phyloP scores from a whole-genome alignment of 805 yeast species.

The Pichia insulana region DNA sequence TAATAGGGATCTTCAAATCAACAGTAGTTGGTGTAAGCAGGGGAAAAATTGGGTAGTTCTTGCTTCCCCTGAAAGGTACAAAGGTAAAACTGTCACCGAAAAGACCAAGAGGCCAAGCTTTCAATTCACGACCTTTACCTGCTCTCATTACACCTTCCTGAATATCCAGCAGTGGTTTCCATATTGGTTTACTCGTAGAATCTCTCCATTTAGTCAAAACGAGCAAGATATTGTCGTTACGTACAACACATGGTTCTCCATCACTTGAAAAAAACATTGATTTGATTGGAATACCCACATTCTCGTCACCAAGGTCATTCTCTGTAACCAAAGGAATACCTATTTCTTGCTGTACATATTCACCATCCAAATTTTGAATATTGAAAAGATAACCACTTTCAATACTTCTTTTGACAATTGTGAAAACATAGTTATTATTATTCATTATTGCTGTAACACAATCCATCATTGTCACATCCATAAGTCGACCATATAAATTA shows the following conservation, averaged over 20 bases:
- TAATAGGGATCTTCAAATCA: slow-evolving; percentile 59
- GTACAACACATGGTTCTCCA: slow-evolving; percentile 87
- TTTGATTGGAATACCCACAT: slow-evolving; percentile 28
- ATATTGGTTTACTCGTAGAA: slow-evolving; percentile 55
- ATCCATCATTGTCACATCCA: slow-evolving; percentile 56
- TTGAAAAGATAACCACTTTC: slow-evolving; percentile 17
- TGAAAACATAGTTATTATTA: slow-evolving; percentile 45
- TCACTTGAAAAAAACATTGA: slow-evolving; percentile 78
- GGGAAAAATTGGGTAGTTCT: slow-evolving; percentile 69
- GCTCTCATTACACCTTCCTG: slow-evolving; percentile 40
- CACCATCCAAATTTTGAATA: slow-evolving; percentile 31
- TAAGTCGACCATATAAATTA: slow-evolving; percentile 65
- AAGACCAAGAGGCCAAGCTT: slow-evolving; percentile 84
- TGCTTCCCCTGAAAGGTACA: slow-evolving; percentile 60
- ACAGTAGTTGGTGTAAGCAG: slow-evolving; percentile 77
- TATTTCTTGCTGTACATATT: slow-evolving; percentile 34
- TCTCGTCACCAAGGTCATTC: background rate
- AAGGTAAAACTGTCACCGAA: slow-evolving; percentile 64
- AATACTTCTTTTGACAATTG: slow-evolving; percentile 26
- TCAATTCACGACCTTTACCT: slow-evolving; percentile 50
- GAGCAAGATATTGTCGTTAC: slow-evolving; percentile 64
- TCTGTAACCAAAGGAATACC: slow-evolving; percentile 32
- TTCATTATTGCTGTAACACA: slow-evolving; percentile 72
- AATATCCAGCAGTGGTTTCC: slow-evolving; percentile 79
- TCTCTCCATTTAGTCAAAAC: slow-evolving; percentile 74